Conservation (phyloP, 1,284 basidiomycete genomes). For the Ceratobasidium sp. region DNA sequence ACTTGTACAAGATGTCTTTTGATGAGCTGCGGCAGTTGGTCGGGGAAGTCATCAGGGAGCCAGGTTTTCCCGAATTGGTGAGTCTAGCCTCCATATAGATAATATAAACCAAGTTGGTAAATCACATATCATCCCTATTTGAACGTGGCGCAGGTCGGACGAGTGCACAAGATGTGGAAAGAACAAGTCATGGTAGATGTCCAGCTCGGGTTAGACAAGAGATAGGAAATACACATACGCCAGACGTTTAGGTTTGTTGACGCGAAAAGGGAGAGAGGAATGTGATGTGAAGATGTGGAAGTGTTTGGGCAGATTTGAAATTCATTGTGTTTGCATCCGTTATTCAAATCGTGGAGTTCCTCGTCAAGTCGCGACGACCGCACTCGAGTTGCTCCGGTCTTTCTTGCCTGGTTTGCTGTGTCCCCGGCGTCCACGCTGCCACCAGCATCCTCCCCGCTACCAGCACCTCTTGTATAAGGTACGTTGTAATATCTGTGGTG, state of each 20-base stretch:
- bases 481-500: background rate
- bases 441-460: background rate
- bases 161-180: slow-evolving; percentile 33
- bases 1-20: slow-evolving; percentile 13
- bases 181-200: background rate
- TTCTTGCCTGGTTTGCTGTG: background rate
- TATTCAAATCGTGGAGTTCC: slow-evolving; percentile 16
- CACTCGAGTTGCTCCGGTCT: slow-evolving; percentile 27
- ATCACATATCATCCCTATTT: background rate
- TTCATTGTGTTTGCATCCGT: slow-evolving; percentile 37
- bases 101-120: slow-evolving; percentile 23
- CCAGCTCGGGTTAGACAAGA: background rate
- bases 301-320: slow-evolving; percentile 28
- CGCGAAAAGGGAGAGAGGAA: background rate
- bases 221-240: background rate
- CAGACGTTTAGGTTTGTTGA: background rate
- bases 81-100: background rate
- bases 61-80: slow-evolving; percentile 25
- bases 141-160: slow-evolving; percentile 34
- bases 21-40: slow-evolving; percentile 14
- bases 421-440: background rate
- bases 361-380: background rate
- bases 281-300: background rate
- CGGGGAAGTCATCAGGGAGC: slow-evolving; percentile 20
- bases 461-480: slow-evolving; percentile 26